Evolutionary conservation across 495 filamentous ascomycete genomes (phyloP), one percentile per base, ranked within the genome.

Genomic region (Saxophila tyrrhenica): DNA sequence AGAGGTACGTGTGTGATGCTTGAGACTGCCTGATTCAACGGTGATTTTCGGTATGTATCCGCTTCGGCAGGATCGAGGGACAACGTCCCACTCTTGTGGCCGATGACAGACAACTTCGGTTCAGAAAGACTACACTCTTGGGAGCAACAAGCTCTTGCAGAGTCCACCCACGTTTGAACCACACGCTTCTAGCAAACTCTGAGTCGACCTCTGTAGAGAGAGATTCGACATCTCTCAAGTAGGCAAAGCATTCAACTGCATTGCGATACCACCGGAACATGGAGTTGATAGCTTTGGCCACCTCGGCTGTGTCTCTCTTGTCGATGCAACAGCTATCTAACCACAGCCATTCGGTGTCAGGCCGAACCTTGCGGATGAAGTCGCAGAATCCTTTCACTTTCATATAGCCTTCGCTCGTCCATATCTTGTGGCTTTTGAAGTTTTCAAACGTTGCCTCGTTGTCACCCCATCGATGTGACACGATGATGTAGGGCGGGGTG

Each of bases 111-210:
- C 55, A 52, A 9, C 9, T 25, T 39, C 32, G 23, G 22, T 44
- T 39, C 2, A 49, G 48, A 22, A 59, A 59, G 0, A 35, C 32
- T 0, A 59, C 52, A n/a, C 8, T 15, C 3, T n/a, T 19, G 23
- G 56, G 56, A 7, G 52, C 56, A 19, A 59, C 16, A 13, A 59
- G 52, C 44, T 55, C 51, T 24, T 59, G 51, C 13, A 55, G n/a
- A 8, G 41, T 44, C 41, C 41, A 44, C 7, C 41, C 41, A 44
- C 41, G 41, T 17, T 21, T 7, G 25, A 55, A 50, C 56, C 56
- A 59, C 13, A 9, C 25, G 9, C 56, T 55, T 39, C 44, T 32
- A 17, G 19, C 15, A 1, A 48, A 55, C 7, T 44, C 9, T 39
- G 35, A 17, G 15, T 44, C 16, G 9, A 39, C 9, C 35, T 39